These are phyloP conservation scores for Pachysolen tannophilus DNA, from an alignment of 805 yeast genomes.

Conservation along the genomic window DNA sequence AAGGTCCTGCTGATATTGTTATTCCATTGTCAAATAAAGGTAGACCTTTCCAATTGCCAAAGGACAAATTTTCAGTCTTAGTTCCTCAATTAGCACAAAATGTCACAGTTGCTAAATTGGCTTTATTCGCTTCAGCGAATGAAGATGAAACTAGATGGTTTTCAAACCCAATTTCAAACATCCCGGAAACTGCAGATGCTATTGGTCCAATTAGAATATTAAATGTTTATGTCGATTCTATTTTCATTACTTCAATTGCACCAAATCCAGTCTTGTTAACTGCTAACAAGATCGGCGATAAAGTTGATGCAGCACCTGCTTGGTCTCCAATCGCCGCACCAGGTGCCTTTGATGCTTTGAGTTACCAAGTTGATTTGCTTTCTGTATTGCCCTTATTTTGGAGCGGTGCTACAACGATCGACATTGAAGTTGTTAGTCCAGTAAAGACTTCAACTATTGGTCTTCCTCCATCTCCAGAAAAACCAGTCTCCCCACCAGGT, in stretches of 20 bases:
- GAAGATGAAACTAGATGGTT: constrained; percentile 20
- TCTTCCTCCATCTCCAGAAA: constrained; percentile 13
- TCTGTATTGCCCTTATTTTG: constrained; percentile 22
- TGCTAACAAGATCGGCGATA: constrained; percentile 15
- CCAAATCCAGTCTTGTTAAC: constrained; percentile 24
- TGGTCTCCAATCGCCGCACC: constrained; percentile 22
- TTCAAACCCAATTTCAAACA: constrained; percentile 11
- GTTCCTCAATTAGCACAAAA: constrained; percentile 18
- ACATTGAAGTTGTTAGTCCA: constrained; percentile 21
- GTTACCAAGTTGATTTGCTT: constrained; percentile 21
- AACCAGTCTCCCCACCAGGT: constrained; percentile 17
- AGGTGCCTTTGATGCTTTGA: constrained; percentile 21
- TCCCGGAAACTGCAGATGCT: constrained; percentile 11
- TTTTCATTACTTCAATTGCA: constrained; percentile 17
- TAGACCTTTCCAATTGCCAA: constrained; percentile 16
- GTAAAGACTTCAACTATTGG: constrained; percentile 14
- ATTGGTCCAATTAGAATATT: constrained; percentile 21
- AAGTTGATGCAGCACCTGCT: constrained; percentile 10
- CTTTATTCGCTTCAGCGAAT: constrained; percentile 21
- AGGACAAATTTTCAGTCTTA: constrained; percentile 13
- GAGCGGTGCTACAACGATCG: constrained; percentile 16
- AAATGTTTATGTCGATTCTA: constrained; percentile 18
- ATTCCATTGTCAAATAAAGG: constrained; percentile 17
- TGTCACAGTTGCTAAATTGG: constrained; percentile 18
- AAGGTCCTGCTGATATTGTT: constrained; percentile 19